Base-by-base conservation (phyloP, 208 protist species). In the Trypanosoma avium region DNA sequence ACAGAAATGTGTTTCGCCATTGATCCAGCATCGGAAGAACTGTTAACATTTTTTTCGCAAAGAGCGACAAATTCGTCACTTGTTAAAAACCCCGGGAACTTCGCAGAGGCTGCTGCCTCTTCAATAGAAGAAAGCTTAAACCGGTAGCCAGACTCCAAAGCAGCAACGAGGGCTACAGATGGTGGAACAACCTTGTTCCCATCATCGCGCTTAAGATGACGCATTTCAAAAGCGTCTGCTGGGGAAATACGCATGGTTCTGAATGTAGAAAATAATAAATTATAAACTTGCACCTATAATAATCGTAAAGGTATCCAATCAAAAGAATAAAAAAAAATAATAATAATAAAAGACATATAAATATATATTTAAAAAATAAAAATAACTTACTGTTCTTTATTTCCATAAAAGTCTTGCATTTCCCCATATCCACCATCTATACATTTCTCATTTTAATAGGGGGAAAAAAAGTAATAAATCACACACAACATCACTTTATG, bases 61-160 rank as follows among this genome's bases (percentile, higher is more conserved):
- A 94, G 73, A 12, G 52, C 24, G 19, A 77, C 15, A 60, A 94
- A 94, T 53, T 94, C 88, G 33, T 79, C 67, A 21, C 69, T 56
- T 24, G 88, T 94, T 77, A 94, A 79, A 63, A 92, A 80, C 10
- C 81, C 84, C 33, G 80, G 76, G 54, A 84, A 85, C 15, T 67
- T 71, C 17, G 77, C 71, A n/a, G 35, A 67, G 21, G 4, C 32
- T 9, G 80, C 70, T 15, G 80, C 85, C 35, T 94, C 85, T 30
- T 88, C 77, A 29, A 94, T 53, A 24, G 52, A 73, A 9, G 88
- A 81, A 21, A 77, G 68, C 4, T 80, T 59, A 17, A 92, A 69
- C 58, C 53, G 72, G 76, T 92, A 89, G 45, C 88, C 88, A 56
- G 88, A 84, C 50, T 94, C 85, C 36, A 90, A 45, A n/a, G 82